These are phyloP conservation scores for Inga oerstediana DNA, from an alignment of 306 rosid species.

Conservation along the genomic window DNA sequence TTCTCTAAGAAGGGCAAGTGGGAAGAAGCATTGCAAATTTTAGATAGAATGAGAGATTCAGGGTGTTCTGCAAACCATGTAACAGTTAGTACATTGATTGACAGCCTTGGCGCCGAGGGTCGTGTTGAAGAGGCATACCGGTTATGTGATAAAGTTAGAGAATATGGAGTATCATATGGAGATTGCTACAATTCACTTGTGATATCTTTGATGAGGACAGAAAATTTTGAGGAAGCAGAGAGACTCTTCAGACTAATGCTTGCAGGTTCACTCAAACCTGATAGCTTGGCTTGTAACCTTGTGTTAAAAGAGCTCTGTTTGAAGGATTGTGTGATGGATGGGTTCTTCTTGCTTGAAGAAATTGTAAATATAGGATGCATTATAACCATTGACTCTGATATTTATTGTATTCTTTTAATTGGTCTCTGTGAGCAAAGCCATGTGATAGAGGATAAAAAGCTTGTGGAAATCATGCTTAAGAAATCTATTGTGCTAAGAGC, in stretches of 20 bases:
- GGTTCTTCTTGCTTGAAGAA: conserved; percentile 63
- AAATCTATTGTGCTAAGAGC: conserved; percentile 56
- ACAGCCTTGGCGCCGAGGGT: conserved; percentile 53
- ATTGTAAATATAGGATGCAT: conserved; percentile 55
- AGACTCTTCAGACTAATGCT: conserved; percentile 69
- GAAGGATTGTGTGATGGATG: conserved; percentile 58
- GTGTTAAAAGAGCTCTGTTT: conserved; percentile 63
- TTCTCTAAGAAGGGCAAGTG: conserved; percentile 62
- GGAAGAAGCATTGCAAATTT: conserved; percentile 59
- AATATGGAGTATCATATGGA: conserved; percentile 55
- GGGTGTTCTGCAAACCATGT: conserved; percentile 70
- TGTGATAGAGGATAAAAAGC: conserved; percentile 57
- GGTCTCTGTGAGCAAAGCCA: conserved; percentile 64
- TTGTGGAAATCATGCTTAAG: conserved; percentile 64
- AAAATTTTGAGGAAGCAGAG: conserved; percentile 64
- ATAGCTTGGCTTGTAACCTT: conserved; percentile 61
- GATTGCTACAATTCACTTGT: conserved; percentile 75
- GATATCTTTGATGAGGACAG: conserved; percentile 54
- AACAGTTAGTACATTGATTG: conserved; percentile 57
- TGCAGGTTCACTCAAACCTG: conserved; percentile 53
- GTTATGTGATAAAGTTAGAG: conserved; percentile 58
- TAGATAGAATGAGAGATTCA: conserved; percentile 72
- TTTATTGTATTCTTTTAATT: conserved; percentile 59
- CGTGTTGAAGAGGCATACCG: conserved; percentile 59
- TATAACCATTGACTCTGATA: conserved; percentile 62